Conservation (phyloP, 192 early-diverging fungal species). For the Physocladia obscura region DNA sequence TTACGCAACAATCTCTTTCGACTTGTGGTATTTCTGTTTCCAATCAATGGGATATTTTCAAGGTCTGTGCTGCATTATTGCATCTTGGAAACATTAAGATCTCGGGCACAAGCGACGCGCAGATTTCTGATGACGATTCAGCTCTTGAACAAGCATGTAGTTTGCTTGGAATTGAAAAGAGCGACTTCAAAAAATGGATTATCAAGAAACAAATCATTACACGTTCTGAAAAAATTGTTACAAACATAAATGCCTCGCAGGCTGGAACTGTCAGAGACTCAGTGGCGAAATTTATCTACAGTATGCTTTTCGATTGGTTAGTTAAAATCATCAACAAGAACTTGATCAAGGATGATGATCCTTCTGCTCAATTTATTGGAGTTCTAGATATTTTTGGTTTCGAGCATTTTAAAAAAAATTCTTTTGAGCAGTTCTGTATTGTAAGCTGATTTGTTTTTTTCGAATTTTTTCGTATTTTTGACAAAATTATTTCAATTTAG, state of each 20-base stretch:
- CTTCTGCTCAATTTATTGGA: conserved; percentile 79
- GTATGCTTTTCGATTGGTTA: conserved; percentile 93
- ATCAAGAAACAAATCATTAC: conserved; percentile 88
- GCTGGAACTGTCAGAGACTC: conserved; percentile 83
- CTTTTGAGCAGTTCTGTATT: too few species aligned
- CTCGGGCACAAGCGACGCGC: conserved; percentile 65
- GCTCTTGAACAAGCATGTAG: conserved; percentile 67
- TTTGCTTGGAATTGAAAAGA: conserved; percentile 75
- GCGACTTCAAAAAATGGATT: conserved; percentile 92
- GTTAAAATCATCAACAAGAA: conserved; percentile 85
- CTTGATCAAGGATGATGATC: conserved; percentile 51
- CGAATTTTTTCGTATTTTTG: too few species aligned
- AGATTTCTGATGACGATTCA: conserved; percentile 73
- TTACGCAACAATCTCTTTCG: conserved; percentile 80
- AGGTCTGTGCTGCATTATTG: conserved; percentile 84
- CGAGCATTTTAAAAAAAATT: conserved; percentile 99
- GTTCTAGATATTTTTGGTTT: conserved; percentile 99
- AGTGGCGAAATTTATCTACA: conserved; percentile 96
- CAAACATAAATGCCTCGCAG: conserved; percentile 69
- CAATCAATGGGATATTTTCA: conserved; percentile 85
- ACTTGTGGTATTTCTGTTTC: conserved; percentile 80
- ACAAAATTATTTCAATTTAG: too few species aligned
- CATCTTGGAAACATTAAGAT: conserved; percentile 96
- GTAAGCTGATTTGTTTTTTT: conserved; percentile 1
- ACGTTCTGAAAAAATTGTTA: conserved; percentile 88